phyloP scores from a whole-genome alignment of 768 basidiomycete species.

The Solioccasus polychromus region DNA sequence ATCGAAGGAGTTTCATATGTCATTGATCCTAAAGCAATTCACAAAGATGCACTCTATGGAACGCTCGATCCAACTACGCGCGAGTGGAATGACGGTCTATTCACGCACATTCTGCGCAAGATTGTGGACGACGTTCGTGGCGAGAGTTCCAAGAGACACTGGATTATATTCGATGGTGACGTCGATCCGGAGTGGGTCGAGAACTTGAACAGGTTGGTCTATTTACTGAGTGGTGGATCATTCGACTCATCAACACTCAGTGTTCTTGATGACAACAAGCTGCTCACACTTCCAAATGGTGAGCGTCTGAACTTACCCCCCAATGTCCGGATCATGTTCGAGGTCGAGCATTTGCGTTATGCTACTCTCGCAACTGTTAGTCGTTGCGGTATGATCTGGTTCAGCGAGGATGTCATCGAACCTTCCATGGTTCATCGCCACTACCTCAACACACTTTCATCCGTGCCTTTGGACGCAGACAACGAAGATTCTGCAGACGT shows the following conservation, averaged over 20 bases:
- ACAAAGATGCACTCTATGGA: conserved; percentile 97
- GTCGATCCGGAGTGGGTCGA: conserved; percentile 99
- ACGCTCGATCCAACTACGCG: conserved; percentile 95
- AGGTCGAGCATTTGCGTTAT: conserved; percentile 96
- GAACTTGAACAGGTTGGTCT: conserved; percentile 89
- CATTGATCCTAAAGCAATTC: conserved; percentile 98
- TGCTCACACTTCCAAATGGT: conserved; percentile 95
- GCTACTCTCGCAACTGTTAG: conserved; percentile 98
- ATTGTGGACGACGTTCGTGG: conserved; percentile 99
- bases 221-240: background rate
- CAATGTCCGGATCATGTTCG: conserved; percentile 99
- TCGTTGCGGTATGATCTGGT: conserved; percentile 99
- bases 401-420: conserved; percentile 94
- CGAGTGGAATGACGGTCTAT: conserved; percentile 98
- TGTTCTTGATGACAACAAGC: conserved; percentile 97
- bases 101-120: conserved; percentile 95
- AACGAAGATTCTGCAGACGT: conserved; percentile 75
- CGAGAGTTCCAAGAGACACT: conserved; percentile 93
- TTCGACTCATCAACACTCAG: conserved; percentile 40
- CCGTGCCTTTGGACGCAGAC: conserved; percentile 79
- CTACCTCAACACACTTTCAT: conserved; percentile 75
- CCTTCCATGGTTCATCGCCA: conserved; percentile 89
- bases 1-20: conserved; percentile 92
- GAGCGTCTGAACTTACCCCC: conserved; percentile 95
- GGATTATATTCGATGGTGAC: conserved; percentile 99